Percentiles rank a stretch among this genome's conserved stretches.
These are phyloP conservation scores for Gryganskiella cystojenkinii DNA, from an alignment of 192 early-diverging fungal species.

Conservation along the genomic window DNA sequence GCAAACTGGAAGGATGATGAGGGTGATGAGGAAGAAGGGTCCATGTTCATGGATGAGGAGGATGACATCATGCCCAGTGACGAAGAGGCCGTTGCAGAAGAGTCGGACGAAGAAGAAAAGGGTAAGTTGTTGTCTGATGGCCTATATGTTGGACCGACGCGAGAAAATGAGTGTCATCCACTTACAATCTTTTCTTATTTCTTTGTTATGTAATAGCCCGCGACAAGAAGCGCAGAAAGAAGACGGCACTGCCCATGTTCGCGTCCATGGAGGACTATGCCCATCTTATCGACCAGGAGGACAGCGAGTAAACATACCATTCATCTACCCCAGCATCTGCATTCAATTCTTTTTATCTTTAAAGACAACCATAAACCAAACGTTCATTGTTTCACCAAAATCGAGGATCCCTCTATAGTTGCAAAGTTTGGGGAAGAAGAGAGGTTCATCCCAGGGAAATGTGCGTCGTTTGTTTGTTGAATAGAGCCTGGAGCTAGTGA, in stretches of 20 bases:
- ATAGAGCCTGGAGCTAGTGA: too few species aligned
- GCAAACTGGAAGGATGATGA: conserved; percentile 56
- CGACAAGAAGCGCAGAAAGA: conserved; percentile 65
- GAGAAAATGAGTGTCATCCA: neutral
- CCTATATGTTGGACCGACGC: neutral
- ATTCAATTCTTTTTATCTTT: neutral
- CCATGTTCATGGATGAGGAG: conserved; percentile 71
- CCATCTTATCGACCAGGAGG: conserved; percentile 48
- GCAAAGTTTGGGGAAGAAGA: too few species aligned
- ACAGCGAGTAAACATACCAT: conserved; percentile 29
- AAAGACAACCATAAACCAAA: too few species aligned
- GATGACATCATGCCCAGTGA: conserved; percentile 67
- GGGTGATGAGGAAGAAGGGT: conserved; percentile 59
- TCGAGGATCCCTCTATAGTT: too few species aligned
- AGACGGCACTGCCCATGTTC: conserved; percentile 70
- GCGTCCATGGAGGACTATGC: conserved; percentile 81
- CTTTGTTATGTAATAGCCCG: conserved; percentile 13
- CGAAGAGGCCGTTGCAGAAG: conserved; percentile 58
- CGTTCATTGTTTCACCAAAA: too few species aligned
- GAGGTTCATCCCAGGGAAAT: too few species aligned
- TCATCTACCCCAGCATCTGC: neutral
- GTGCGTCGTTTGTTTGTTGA: too few species aligned
- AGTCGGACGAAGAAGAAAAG: conserved; percentile 60
- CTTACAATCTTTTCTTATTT: neutral
- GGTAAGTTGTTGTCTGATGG: conserved; percentile 32